These are phyloP conservation scores for Saccharomyces hybrid DNA, from an alignment of 1,139 yeast species.

Conservation along the genomic window DNA sequence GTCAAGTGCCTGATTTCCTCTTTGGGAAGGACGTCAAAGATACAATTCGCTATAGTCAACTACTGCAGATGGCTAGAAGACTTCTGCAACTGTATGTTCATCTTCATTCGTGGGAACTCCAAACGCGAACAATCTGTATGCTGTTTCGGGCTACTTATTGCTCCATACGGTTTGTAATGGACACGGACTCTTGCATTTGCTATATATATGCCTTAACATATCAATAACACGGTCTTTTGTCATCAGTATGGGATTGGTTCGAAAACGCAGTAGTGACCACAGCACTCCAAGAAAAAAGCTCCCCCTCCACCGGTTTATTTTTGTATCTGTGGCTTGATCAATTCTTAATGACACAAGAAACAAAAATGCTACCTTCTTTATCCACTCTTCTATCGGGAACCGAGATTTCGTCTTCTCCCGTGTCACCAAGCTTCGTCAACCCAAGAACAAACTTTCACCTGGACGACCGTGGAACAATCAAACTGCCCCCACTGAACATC, in stretches of 20 bases:
- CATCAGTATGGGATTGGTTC: neutral
- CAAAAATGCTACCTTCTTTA: constrained; percentile 10
- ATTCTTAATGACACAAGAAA: neutral
- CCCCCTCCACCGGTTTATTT: neutral
- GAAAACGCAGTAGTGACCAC: neutral
- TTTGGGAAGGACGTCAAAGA: neutral
- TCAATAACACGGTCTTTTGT: neutral
- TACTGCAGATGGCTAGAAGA: neutral
- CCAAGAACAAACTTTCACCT: constrained; percentile 9
- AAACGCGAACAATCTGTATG: constrained; percentile 1
- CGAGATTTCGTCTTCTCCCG: constrained; percentile 6
- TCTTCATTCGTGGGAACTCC: neutral
- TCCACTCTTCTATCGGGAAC: constrained; percentile 9
- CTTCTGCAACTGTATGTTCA: neutral
- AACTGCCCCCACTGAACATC: constrained; percentile 4
- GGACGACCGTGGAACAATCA: constrained; percentile 10
- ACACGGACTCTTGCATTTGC: neutral
- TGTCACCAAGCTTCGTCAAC: constrained; percentile 10
- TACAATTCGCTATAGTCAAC: neutral
- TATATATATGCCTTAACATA: neutral
- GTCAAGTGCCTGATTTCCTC: neutral
- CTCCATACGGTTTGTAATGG: neutral
- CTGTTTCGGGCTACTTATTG: neutral
- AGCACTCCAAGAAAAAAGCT: neutral
- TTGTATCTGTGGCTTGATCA: neutral